A percentile compares a stretch with the other conserved stretches of the same genome.
These are phyloP conservation scores for Cyclotella cryptica DNA, from an alignment of 108 stramenopile genomes.

Conservation along the genomic window DNA sequence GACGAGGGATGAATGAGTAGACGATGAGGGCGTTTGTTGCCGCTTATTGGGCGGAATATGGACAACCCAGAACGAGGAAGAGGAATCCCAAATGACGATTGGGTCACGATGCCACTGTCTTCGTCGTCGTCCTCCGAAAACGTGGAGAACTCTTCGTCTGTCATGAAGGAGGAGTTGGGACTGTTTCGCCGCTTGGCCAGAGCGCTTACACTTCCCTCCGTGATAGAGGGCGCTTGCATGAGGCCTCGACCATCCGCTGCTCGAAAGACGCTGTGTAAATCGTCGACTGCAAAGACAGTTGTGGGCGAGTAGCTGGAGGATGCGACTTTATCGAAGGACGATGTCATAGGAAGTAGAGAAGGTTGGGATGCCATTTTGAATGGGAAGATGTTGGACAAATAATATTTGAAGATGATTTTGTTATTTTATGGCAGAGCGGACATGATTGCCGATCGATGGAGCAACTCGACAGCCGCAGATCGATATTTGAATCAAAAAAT, in stretches of 20 bases:
- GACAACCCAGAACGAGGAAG: slow-evolving; percentile 15
- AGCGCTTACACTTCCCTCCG: background rate
- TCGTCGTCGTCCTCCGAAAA: slow-evolving; percentile 39
- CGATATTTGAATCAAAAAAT: too few relatives aligned
- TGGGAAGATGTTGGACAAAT: background rate
- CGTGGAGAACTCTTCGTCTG: slow-evolving; percentile 37
- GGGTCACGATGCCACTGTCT: slow-evolving; percentile 5
- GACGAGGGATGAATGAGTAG: slow-evolving; percentile 19
- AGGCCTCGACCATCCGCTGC: slow-evolving; percentile 11
- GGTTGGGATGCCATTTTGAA: slow-evolving; percentile 13
- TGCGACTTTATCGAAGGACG: background rate
- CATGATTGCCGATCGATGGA: background rate
- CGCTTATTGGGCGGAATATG: slow-evolving; percentile 38
- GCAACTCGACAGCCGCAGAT: too few relatives aligned
- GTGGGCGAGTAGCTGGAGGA: slow-evolving; percentile 30
- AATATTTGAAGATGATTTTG: background rate
- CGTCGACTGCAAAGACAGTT: slow-evolving; percentile 40
- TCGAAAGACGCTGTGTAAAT: slow-evolving; percentile 40
- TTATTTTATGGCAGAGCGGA: background rate
- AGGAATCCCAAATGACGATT: background rate
- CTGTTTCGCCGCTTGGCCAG: slow-evolving; percentile 8
- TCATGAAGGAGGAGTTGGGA: slow-evolving; percentile 25
- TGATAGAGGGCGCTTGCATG: background rate
- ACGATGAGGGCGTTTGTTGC: slow-evolving; percentile 29
- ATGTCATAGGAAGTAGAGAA: background rate